These are phyloP conservation scores for Ophiostoma sp. DNA, from an alignment of 2,329 filamentous ascomycete species.

Conservation along the genomic window DNA sequence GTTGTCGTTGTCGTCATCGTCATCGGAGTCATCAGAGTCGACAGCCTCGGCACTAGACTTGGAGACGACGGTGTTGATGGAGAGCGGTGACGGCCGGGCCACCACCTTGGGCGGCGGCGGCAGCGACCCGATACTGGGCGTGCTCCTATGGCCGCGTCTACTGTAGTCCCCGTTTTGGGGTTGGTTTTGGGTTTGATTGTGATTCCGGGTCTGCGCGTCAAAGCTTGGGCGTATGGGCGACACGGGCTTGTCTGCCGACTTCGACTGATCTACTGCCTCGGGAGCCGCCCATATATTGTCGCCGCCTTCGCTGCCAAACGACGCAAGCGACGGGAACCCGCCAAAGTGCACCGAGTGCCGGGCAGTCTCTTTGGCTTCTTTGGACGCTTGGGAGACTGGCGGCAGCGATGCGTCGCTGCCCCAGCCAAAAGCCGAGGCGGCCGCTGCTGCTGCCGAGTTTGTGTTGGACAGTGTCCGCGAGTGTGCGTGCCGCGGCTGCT, in stretches of 20 bases:
- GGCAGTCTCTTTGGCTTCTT: slow-evolving; percentile 9
- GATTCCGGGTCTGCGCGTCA: no score
- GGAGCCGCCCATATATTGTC: slow-evolving; percentile 1
- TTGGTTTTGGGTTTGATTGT: background rate
- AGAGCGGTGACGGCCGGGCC: background rate
- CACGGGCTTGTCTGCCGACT: background rate
- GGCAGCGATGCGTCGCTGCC: background rate
- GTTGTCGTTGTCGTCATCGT: background rate
- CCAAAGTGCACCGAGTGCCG: slow-evolving; percentile 16
- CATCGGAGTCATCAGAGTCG: background rate
- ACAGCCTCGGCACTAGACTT: background rate
- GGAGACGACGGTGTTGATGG: background rate
- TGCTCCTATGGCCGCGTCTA: background rate
- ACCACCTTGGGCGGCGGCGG: slow-evolving; percentile 11
- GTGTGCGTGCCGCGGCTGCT: background rate
- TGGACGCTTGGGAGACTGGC: background rate
- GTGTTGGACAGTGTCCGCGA: background rate
- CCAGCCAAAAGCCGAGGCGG: slow-evolving; percentile 17
- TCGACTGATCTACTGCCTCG: background rate
- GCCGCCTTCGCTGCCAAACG: background rate
- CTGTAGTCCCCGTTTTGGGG: background rate
- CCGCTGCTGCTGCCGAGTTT: background rate
- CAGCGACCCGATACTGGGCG: background rate
- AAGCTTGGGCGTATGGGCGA: slow-evolving; percentile 3
- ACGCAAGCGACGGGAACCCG: background rate